Conservation (phyloP, 352 stramenopile species). For the Phytophthora kernoviae region DNA sequence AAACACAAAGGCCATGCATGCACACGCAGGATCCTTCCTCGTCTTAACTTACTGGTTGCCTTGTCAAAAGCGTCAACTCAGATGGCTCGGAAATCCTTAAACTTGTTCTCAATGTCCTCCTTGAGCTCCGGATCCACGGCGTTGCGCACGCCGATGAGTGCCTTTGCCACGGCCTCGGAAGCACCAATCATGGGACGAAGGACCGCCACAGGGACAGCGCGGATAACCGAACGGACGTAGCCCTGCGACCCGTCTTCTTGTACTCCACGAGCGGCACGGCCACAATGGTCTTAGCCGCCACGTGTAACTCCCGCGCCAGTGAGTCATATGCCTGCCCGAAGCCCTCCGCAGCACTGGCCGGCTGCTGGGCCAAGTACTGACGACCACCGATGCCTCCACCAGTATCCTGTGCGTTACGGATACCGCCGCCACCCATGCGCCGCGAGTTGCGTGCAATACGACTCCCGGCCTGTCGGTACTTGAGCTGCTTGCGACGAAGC, state of each 20-base stretch:
- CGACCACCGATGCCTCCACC: conserved; percentile 79
- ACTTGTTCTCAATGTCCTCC: conserved; percentile 92
- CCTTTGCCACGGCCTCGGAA: conserved; percentile 85
- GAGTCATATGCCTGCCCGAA: conserved; percentile 88
- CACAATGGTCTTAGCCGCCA: conserved; percentile 89
- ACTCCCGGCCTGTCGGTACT: conserved; percentile 79
- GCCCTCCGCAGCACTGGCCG: conserved; percentile 79
- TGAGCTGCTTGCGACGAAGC: conserved; percentile 70
- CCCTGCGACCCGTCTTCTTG: conserved; percentile 89
- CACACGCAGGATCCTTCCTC: background rate
- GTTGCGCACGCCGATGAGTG: conserved; percentile 87
- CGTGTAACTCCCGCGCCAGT: conserved; percentile 80
- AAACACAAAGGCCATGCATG: background rate
- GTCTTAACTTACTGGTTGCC: background rate
- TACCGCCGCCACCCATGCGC: conserved; percentile 75
- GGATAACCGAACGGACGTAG: conserved; percentile 88
- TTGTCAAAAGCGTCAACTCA: conserved; percentile 13
- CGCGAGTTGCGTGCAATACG: conserved; percentile 83
- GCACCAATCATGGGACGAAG: conserved; percentile 88
- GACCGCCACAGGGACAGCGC: conserved; percentile 85
- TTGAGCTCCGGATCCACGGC: conserved; percentile 88
- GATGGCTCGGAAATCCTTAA: conserved; percentile 82
- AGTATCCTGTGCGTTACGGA: conserved; percentile 71
- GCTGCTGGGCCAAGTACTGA: conserved; percentile 83
- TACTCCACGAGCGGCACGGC: conserved; percentile 90